These are phyloP conservation scores for Saturnispora quitensis DNA, from an alignment of 805 yeast species.

Conservation along the genomic window DNA sequence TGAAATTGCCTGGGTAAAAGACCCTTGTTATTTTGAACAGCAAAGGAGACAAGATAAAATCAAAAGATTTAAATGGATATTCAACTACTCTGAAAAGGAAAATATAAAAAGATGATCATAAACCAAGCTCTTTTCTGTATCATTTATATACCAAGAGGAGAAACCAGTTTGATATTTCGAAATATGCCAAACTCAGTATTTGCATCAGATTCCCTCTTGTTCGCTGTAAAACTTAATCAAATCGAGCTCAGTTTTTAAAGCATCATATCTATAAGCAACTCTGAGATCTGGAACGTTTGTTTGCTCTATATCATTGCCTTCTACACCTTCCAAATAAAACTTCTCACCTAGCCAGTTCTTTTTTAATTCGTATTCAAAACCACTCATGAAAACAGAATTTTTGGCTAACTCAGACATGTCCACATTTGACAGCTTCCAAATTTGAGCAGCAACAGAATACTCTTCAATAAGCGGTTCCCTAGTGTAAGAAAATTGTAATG, in stretches of 20 bases:
- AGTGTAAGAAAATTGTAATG: constrained; percentile 93
- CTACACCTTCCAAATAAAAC: constrained; percentile 49
- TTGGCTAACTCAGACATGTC: constrained; percentile 96
- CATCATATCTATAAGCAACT: constrained; percentile 74
- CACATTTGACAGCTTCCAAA: constrained; percentile 85
- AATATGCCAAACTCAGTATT: neutral
- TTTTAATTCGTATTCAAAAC: constrained; percentile 82
- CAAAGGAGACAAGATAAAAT: neutral
- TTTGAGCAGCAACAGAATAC: constrained; percentile 96
- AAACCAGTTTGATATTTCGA: neutral
- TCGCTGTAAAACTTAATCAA: constrained; percentile 51
- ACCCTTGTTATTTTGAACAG: neutral
- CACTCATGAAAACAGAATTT: constrained; percentile 88
- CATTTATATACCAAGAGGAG: neutral
- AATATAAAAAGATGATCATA: neutral
- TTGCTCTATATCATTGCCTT: constrained; percentile 84
- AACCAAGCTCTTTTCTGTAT: neutral
- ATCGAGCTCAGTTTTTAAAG: constrained; percentile 61
- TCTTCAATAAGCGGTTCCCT: constrained; percentile 96
- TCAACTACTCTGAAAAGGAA: neutral
- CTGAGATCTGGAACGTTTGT: constrained; percentile 92
- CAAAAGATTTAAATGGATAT: neutral
- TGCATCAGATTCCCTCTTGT: neutral
- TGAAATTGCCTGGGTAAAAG: neutral
- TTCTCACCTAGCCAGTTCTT: constrained; percentile 85